Evolutionary conservation across 495 filamentous ascomycete genomes (phyloP).

Genomic region (Xylaria telfairii): DNA sequence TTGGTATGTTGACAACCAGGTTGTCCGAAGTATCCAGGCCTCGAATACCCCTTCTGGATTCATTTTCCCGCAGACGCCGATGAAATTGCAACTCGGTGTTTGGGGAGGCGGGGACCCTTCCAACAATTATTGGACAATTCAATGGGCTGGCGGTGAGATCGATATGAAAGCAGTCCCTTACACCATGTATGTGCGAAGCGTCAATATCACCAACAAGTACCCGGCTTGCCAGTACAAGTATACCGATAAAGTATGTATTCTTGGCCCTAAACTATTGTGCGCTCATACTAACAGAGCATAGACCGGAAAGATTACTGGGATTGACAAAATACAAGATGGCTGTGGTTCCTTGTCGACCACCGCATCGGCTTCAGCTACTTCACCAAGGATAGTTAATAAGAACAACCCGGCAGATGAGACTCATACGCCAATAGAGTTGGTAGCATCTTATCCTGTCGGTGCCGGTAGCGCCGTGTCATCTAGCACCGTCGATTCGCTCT

Average conservation of each 20-base stretch:
- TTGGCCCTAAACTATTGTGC: not conserved
- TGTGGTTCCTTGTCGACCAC: constrained; percentile 21
- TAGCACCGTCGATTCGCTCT: not conserved
- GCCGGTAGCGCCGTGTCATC: not conserved
- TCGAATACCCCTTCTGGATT: constrained; percentile 60
- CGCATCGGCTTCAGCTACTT: constrained; percentile 10
- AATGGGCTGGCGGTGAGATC: constrained; percentile 77
- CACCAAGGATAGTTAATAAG: constrained; percentile 22
- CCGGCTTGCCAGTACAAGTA: constrained; percentile 55
- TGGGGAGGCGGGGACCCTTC: constrained; percentile 75
- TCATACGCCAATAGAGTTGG: constrained; percentile 21
- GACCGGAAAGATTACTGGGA: constrained; percentile 35
- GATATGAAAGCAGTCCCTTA: constrained; percentile 69
- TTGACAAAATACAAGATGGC: constrained; percentile 34
- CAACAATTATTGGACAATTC: constrained; percentile 52
- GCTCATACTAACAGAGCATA: constrained; percentile 29
- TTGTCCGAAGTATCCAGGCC: constrained; percentile 61
- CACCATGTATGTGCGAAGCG: constrained; percentile 68
- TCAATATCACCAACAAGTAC: constrained; percentile 56
- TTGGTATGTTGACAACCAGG: constrained; percentile 80
- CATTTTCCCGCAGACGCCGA: constrained; percentile 74
- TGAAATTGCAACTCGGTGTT: constrained; percentile 74
- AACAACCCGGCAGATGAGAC: constrained; percentile 17
- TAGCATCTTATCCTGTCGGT: not conserved
- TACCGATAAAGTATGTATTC: constrained; percentile 36